Percentiles rank a stretch among this genome's conserved stretches.
phyloP scores from a whole-genome alignment of 495 filamentous ascomycete species.

The Penicillium nucicola region DNA sequence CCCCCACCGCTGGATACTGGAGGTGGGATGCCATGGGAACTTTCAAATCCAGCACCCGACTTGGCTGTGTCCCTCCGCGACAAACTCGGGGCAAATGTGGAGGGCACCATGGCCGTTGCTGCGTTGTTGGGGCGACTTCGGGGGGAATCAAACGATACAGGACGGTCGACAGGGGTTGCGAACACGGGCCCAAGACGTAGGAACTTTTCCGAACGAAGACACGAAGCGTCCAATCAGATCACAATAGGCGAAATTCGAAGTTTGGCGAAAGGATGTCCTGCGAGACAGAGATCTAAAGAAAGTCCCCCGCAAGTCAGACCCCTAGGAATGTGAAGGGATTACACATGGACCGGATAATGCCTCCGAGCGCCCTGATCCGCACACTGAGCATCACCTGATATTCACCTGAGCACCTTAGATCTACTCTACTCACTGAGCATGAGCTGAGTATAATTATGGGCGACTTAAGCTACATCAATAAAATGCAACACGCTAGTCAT shows the following conservation, averaged over 20 bases:
- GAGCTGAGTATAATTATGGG: too few species aligned
- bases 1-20: conserved; percentile 33
- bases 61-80: conserved; percentile 39
- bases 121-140: background rate
- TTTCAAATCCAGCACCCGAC: conserved; percentile 31
- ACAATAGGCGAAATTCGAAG: background rate
- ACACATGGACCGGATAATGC: too few species aligned
- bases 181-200: background rate
- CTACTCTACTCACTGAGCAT: too few species aligned
- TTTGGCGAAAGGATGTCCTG: background rate
- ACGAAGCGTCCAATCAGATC: background rate
- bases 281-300: conserved; percentile 12
- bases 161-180: conserved; percentile 4
- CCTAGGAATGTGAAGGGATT: conserved; percentile 1
- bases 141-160: conserved; percentile 3
- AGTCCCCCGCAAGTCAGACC: conserved; percentile 16
- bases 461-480: too few species aligned
- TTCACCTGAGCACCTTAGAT: too few species aligned
- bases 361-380: too few species aligned
- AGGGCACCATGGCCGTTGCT: conserved; percentile 32
- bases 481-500: too few species aligned
- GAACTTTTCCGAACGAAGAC: conserved; percentile 1
- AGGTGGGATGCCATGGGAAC: conserved; percentile 19
- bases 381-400: too few species aligned
- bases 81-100: conserved; percentile 33